Base-by-base conservation (phyloP, 2,329 filamentous ascomycete genomes). In the Ceratocystis diversiconidia region DNA sequence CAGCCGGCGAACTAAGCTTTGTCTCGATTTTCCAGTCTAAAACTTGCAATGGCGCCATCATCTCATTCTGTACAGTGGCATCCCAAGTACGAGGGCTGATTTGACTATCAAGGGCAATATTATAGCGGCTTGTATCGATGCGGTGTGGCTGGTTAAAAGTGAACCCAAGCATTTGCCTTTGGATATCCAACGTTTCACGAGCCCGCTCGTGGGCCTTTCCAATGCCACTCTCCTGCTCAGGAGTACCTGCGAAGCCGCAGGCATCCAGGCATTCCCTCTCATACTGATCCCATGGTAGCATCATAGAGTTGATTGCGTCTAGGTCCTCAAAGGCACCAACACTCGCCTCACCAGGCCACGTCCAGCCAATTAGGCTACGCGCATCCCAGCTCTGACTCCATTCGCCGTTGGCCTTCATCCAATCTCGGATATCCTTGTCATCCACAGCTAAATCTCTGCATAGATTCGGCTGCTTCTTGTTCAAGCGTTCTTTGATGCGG, bases 321-420 rank as follows among this genome's bases (percentile, higher is more conserved):
- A 66, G 41, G 15, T 55, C 30, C 6, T 66, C 25, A 28, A 62
- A 41, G 19, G 41, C 48, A 12, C 22, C 32, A 8, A 25, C 15
- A 25, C 43, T 48, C 15, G 41, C 48, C n/a, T 67, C 66, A 22
- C 43, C 59, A 46, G 66, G 62, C 66, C 66, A 67, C 8, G 48
- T 60, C 66, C 66, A 67, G 17, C 66, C 66, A 28, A 67, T 52
- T 2, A 65, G 36, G n/a, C 19, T 32, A 5, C 12, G 17, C 5
- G 61, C 19, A 36, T 50, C 50, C 65, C 65, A 66, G 17, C 19
- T 44, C n/a, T 52, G 5, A 32, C 19, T 25, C 64, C 64, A 65
- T n/a, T 65, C 43, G 22, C 64, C 55, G 15, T 65, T 61, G n/a
- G 50, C 57, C 15, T 25, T 55, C 36, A 61, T 61, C 22, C 43